A percentile compares a stretch with the other conserved stretches of the same genome.
phyloP scores from a whole-genome alignment of 2,329 filamentous ascomycete species.

The Fusarium domesticum region DNA sequence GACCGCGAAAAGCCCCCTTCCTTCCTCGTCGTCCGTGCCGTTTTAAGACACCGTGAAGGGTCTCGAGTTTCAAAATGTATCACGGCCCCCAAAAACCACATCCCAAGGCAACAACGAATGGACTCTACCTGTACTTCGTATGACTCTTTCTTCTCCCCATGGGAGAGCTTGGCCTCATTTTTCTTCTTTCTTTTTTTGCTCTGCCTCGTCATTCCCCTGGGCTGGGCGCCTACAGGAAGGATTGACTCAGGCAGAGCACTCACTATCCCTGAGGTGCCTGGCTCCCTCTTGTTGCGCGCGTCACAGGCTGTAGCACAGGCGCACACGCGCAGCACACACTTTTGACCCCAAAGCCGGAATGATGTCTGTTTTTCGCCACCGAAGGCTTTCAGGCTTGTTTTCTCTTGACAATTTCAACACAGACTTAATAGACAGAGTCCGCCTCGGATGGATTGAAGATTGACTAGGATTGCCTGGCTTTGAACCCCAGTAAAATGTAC shows the following conservation, averaged over 20 bases:
- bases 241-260: background rate
- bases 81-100: background rate
- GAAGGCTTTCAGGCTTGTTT: background rate
- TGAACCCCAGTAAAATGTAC: background rate
- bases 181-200: background rate
- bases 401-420: background rate
- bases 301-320: too few relatives aligned
- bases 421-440: too few relatives aligned
- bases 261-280: too few relatives aligned
- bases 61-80: background rate
- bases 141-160: background rate
- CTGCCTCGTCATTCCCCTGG: background rate
- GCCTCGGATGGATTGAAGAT: too few relatives aligned
- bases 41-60: too few relatives aligned
- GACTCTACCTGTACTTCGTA: background rate
- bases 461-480: background rate
- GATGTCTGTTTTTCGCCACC: background rate
- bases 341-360: background rate
- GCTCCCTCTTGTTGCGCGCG: too few relatives aligned
- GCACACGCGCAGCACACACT: too few relatives aligned
- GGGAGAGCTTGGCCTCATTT: background rate
- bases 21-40: too few relatives aligned
- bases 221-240: background rate
- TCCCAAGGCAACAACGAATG: background rate
- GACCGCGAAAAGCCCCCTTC: background rate